Conservation (phyloP, 2,329 filamentous ascomycete species). For the Reticulascus tulasneorum region DNA sequence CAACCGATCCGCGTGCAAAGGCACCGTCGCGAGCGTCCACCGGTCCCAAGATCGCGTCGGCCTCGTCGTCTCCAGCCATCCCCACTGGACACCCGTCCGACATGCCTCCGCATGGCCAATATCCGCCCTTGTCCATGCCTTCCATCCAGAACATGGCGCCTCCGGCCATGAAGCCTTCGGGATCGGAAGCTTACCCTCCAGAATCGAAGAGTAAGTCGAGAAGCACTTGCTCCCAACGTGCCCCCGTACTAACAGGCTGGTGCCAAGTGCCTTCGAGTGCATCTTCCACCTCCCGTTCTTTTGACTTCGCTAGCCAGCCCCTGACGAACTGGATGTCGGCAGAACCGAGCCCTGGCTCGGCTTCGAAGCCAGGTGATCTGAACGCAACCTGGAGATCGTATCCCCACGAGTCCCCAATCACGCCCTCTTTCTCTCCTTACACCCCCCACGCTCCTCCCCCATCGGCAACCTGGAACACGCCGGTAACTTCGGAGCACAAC, state of each 20-base stretch:
- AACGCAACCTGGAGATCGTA: constrained; percentile 46
- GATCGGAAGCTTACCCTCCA: constrained; percentile 31
- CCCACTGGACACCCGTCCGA: constrained; percentile 38
- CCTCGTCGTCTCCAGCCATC: constrained; percentile 46
- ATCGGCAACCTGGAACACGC: constrained; percentile 36
- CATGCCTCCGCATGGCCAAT: constrained; percentile 33
- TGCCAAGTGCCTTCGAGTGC: constrained; percentile 29
- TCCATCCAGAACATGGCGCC: constrained; percentile 42
- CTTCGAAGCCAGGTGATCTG: constrained; percentile 39
- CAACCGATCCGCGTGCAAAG: constrained; percentile 41
- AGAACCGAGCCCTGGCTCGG: constrained; percentile 33
- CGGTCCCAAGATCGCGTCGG: constrained; percentile 36
- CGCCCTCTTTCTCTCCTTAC: constrained; percentile 47
- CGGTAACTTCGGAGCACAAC: constrained; percentile 32
- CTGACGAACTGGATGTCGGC: constrained; percentile 41
- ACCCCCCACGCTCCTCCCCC: constrained; percentile 33
- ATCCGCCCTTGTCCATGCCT: constrained; percentile 39
- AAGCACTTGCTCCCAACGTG: background rate
- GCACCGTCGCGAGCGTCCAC: constrained; percentile 32
- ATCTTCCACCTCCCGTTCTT: constrained; percentile 23
- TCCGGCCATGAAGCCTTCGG: constrained; percentile 34
- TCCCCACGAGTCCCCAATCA: constrained; percentile 46
- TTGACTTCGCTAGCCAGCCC: constrained; percentile 34
- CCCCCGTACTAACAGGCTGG: constrained; percentile 19
- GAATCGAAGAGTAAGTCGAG: constrained; percentile 41